These are phyloP conservation scores for Cytospora chrysosperma DNA, from an alignment of 2,329 filamentous ascomycete species.

Conservation along the genomic window DNA sequence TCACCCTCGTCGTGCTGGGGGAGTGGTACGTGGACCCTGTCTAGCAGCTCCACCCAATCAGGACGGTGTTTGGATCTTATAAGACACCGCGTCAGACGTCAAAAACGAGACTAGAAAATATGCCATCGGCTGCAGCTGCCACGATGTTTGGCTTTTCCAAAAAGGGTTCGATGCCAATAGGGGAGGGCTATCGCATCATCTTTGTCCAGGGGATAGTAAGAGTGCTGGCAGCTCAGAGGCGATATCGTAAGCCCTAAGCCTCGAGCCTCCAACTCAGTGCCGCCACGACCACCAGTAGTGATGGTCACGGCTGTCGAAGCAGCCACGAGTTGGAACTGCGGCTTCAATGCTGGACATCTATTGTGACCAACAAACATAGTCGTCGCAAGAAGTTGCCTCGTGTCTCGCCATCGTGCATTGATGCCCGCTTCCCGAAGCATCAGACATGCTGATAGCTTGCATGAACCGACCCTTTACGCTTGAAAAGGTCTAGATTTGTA, in stretches of 20 bases:
- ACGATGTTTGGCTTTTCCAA: neutral
- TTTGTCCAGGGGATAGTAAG: neutral
- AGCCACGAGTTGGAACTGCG: neutral
- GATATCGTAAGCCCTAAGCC: neutral
- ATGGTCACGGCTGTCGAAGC: no score
- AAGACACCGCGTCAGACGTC: neutral
- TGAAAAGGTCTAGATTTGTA: neutral
- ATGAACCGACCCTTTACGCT: neutral
- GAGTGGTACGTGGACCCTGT: neutral
- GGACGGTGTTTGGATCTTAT: neutral
- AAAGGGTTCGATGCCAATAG: neutral
- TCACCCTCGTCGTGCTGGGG: neutral
- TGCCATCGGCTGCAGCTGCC: slow-evolving; percentile 1
- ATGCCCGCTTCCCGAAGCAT: neutral
- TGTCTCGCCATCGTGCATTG: neutral
- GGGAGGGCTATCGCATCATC: neutral
- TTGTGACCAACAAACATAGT: neutral
- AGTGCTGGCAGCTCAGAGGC: slow-evolving; percentile 16
- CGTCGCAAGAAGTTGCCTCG: neutral
- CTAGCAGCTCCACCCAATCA: neutral
- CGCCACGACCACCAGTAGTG: neutral
- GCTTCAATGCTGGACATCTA: no score
- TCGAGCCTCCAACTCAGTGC: neutral
- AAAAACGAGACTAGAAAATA: neutral
- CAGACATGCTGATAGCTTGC: neutral